phyloP scores from a whole-genome alignment of 257 asterid genomes.

The Fraxinus excelsior region DNA sequence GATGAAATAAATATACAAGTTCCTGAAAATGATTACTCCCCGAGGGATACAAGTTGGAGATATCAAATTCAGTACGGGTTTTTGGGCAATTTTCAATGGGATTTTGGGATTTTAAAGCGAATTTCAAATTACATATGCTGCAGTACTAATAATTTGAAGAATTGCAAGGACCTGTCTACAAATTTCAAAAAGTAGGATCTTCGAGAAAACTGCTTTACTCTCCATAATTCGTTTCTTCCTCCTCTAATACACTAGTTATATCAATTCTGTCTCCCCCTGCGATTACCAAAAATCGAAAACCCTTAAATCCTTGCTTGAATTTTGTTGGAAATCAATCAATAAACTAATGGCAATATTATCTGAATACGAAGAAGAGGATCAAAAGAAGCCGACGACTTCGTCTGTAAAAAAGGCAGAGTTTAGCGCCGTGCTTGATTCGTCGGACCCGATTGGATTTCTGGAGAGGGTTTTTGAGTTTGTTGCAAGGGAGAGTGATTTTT shows the following conservation, averaged over 20 bases:
- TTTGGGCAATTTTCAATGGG: too few relatives aligned
- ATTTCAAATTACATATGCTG: too few relatives aligned
- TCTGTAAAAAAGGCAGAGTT: constrained; percentile 36
- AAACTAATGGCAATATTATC: constrained; percentile 49
- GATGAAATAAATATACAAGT: too few relatives aligned
- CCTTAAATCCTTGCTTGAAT: constrained; percentile 10
- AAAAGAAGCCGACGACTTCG: constrained; percentile 23
- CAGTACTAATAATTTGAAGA: too few relatives aligned
- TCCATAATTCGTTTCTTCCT: too few relatives aligned
- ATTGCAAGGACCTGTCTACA: too few relatives aligned
- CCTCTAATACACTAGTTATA: neutral
- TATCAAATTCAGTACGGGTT: too few relatives aligned
- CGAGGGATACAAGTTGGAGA: too few relatives aligned
- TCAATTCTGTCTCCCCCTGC: neutral
- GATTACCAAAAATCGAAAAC: constrained; percentile 5
- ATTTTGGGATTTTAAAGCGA: too few relatives aligned
- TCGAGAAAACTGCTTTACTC: neutral
- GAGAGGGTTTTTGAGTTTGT: constrained; percentile 61
- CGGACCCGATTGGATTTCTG: constrained; percentile 72
- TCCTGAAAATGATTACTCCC: too few relatives aligned
- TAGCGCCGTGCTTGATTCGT: constrained; percentile 53
- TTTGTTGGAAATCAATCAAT: constrained; percentile 3
- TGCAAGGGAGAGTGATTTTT: constrained; percentile 70
- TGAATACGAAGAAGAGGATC: constrained; percentile 45
- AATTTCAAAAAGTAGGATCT: neutral